Conservation (phyloP, 2,329 filamentous ascomycete species). For the Venturia carpophila region DNA sequence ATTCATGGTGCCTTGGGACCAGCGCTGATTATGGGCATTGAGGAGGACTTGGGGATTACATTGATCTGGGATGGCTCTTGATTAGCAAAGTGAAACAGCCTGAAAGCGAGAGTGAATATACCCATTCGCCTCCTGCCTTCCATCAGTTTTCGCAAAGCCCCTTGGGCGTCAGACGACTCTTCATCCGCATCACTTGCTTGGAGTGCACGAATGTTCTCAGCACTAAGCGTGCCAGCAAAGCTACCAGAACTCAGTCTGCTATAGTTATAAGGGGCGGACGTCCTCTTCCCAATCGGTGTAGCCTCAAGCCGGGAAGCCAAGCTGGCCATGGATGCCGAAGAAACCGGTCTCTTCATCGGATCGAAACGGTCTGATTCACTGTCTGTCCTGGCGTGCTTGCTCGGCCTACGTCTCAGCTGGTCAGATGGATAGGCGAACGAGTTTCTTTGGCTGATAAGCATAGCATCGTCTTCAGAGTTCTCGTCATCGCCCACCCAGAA, state of each 20-base stretch:
- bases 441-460: conserved; percentile 29
- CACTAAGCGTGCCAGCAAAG: conserved; percentile 25
- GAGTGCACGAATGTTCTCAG: conserved; percentile 17
- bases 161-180: conserved; percentile 28
- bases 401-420: conserved; percentile 26
- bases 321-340: conserved; percentile 27
- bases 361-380: conserved; percentile 27
- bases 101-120: conserved; percentile 22
- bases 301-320: conserved; percentile 27
- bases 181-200: conserved; percentile 14
- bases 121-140: conserved; percentile 31
- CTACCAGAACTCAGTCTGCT: conserved; percentile 31
- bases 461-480: conserved; percentile 27
- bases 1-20: conserved; percentile 36
- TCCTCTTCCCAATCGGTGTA: conserved; percentile 10
- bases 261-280: conserved; percentile 15
- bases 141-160: conserved; percentile 35
- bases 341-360: conserved; percentile 30
- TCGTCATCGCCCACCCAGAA: conserved; percentile 25
- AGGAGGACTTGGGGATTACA: conserved; percentile 27
- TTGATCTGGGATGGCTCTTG: conserved; percentile 26
- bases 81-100: conserved; percentile 6
- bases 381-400: conserved; percentile 31
- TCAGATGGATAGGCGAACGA: conserved; percentile 29
- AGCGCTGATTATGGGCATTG: conserved; percentile 38